Percentiles rank a stretch among this genome's conserved stretches.
Conservation (phyloP, 371 early-diverging fungal species). For the Chytridium lagenaria region DNA sequence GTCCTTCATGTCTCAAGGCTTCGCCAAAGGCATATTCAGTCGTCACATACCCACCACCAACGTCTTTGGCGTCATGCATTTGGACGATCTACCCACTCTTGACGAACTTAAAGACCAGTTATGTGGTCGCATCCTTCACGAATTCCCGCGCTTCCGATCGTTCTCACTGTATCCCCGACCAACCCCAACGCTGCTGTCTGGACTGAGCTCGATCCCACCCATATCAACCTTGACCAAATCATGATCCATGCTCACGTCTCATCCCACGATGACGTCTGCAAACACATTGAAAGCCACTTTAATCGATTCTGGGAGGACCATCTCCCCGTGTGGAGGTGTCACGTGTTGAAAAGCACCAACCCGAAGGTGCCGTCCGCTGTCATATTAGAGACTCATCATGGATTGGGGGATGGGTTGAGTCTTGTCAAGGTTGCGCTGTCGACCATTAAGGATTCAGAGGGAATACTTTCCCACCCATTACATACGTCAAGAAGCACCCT, state of each 20-base stretch:
- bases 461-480: slow-evolving; percentile 12
- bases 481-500: slow-evolving; percentile 30
- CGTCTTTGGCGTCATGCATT: slow-evolving; percentile 9
- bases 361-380: slow-evolving; percentile 12
- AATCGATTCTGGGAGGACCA: slow-evolving; percentile 19
- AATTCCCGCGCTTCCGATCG: slow-evolving; percentile 9
- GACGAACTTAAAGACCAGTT: not conserved
- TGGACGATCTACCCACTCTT: not conserved
- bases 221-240: not conserved
- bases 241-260: not conserved
- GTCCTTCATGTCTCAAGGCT: not conserved
- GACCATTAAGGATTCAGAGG: slow-evolving; percentile 25
- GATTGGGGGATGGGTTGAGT: slow-evolving; percentile 37
- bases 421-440: slow-evolving; percentile 31
- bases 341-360: slow-evolving; percentile 5
- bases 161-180: not conserved
- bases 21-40: slow-evolving; percentile 7
- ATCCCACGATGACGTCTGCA: not conserved
- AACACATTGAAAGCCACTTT: not conserved
- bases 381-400: slow-evolving; percentile 34
- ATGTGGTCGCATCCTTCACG: not conserved
- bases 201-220: not conserved
- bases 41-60: not conserved
- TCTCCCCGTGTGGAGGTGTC: slow-evolving; percentile 12
- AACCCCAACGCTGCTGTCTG: not conserved